Evolutionary conservation across 192 early-diverging fungal genomes (phyloP), one percentile per base, ranked within the genome.

Genomic region (Coemansia furcata): DNA sequence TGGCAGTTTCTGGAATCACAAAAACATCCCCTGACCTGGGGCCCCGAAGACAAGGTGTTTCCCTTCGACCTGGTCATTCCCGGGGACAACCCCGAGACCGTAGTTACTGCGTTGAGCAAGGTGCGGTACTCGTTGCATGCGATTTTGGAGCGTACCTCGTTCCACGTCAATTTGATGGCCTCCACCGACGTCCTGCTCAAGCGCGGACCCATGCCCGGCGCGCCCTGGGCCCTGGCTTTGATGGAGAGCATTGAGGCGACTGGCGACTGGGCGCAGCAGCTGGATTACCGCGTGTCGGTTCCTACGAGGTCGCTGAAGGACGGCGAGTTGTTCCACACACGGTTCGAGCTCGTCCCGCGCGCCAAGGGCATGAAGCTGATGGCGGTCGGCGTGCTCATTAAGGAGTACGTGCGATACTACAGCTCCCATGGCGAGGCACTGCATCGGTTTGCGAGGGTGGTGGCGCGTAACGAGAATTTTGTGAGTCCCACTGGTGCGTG

Each of bases 31-130:
- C 60, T 78, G 39, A 42, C 59, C 23, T 67, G 85, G 44, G 50
- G 65, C 9, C 63, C 76, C 5, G 67, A 69, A 33, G 71, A 52
- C 46, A 66, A 84, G 47, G 68, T 42, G 29, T 88, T 74, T 74
- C 67, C 70, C 32, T 89, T 89, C 55, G 87, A 88, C 49, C 26
- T 88, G 36, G 63, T 78, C 10, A n/a, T 89, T 3, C 74, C 81
- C 7, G 88, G 88, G 9, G 62, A 85, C 32, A 68, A 88, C 44
- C 88, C 88, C 5, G 88, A 89, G 63, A 84, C 88, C 0, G 74
- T 84, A 11, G 72, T 80, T 19, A 81, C 80, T 10, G 70, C 84
- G 12, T 49, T 81, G 54, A 83, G 84, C n/a, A 69, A 68, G 26
- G 72, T 88, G 10, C 50, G 63, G 2, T 89, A 89, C 61, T 61